Evolutionary conservation across 1,284 basidiomycete species (phyloP).

Genomic region (Fistulinella cinereoalba): DNA sequence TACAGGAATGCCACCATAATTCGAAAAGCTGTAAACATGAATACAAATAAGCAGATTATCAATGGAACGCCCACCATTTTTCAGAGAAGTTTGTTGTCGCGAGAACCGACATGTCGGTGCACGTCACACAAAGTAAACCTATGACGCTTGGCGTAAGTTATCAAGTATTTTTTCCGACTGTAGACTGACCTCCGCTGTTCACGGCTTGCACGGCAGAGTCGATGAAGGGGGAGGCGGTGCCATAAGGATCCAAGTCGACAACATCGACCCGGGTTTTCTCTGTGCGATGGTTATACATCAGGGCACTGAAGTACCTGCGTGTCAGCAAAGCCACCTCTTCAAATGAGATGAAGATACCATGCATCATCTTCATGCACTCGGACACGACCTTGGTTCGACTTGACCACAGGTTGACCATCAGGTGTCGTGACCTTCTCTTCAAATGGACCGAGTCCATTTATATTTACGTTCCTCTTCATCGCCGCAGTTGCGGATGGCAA

Average conservation of each 20-base stretch:
- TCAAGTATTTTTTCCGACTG: not conserved
- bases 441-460: constrained; percentile 73
- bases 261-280: constrained; percentile 81
- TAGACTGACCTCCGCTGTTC: constrained; percentile 72
- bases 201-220: constrained; percentile 95
- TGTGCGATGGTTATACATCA: constrained; percentile 89
- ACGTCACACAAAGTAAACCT: constrained; percentile 92
- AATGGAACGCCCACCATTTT: constrained; percentile 68
- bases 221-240: constrained; percentile 94
- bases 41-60: not conserved
- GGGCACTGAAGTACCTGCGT: constrained; percentile 47
- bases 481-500: constrained; percentile 81
- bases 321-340: not conserved
- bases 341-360: constrained; percentile 52
- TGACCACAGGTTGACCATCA: constrained; percentile 17
- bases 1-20: constrained; percentile 92
- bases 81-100: constrained; percentile 95
- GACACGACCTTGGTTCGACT: constrained; percentile 52
- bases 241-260: constrained; percentile 97
- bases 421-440: constrained; percentile 17
- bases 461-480: constrained; percentile 86
- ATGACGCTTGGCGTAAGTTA: constrained; percentile 1
- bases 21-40: constrained; percentile 66
- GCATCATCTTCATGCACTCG: constrained; percentile 89
- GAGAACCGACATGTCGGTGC: constrained; percentile 92